Evolutionary conservation across 169 alveolate species (phyloP).

Genomic region (Perkinsus olseni): DNA sequence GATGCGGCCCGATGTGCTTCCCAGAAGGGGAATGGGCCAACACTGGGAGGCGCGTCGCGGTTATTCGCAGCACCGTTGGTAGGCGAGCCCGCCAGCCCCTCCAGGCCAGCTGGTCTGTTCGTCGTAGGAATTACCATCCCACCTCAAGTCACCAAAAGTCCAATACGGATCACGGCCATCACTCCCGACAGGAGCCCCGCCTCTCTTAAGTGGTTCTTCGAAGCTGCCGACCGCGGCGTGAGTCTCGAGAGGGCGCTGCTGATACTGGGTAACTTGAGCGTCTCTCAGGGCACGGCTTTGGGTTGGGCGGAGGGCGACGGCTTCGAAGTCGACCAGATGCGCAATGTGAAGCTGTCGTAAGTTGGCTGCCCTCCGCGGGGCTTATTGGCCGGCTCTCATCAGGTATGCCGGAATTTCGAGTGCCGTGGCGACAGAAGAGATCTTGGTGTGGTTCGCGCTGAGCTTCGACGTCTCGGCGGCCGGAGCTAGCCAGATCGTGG

Average conservation of each 20-base stretch:
- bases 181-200: background rate
- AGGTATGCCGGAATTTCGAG: background rate
- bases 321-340: slow-evolving; percentile 3
- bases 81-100: background rate
- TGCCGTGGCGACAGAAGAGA: background rate
- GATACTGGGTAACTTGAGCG: background rate
- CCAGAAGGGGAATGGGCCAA: background rate
- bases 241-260: background rate
- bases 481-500: background rate
- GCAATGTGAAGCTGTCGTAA: background rate
- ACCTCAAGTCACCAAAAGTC: background rate
- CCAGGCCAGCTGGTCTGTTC: background rate
- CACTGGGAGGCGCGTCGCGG: background rate
- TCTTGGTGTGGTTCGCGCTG: background rate
- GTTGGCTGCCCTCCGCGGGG: background rate
- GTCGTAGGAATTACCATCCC: background rate
- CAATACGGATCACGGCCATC: background rate
- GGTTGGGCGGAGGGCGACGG: background rate
- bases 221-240: background rate
- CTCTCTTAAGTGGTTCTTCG: background rate
- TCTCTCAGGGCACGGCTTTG: background rate
- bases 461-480: background rate
- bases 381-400: background rate
- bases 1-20: slow-evolving; percentile 1
- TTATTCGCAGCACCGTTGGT: background rate